Conservation (phyloP, 441 rosid genomes). For the Eutrema salsugineum region DNA sequence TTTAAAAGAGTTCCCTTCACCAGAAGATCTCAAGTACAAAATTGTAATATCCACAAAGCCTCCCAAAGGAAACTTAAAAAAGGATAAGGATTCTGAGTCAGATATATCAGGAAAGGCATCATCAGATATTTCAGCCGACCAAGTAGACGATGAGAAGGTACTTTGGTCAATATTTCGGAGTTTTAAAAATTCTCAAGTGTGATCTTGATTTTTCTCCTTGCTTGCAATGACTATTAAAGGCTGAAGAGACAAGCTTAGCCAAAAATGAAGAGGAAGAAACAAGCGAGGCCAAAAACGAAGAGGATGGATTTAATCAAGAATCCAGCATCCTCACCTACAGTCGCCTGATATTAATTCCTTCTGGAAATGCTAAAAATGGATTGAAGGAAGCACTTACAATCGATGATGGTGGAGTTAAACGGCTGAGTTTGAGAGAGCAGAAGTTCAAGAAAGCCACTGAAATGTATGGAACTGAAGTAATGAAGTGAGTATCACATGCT, state of each 20-base stretch:
- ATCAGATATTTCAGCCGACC: slow-evolving; percentile 19
- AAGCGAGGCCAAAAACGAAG: slow-evolving; percentile 39
- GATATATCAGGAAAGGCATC: slow-evolving; percentile 25
- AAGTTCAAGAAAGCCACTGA: slow-evolving; percentile 60
- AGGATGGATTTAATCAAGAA: slow-evolving; percentile 37
- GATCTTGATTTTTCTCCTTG: background rate
- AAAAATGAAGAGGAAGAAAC: slow-evolving; percentile 37
- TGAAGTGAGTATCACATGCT: slow-evolving; percentile 42
- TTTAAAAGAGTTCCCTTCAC: slow-evolving; percentile 63
- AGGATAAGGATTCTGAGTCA: slow-evolving; percentile 23
- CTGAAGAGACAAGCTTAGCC: slow-evolving; percentile 31
- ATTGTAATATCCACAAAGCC: slow-evolving; percentile 77
- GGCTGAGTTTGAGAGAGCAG: slow-evolving; percentile 79
- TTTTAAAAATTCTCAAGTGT: background rate
- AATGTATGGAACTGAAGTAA: slow-evolving; percentile 43
- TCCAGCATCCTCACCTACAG: slow-evolving; percentile 33
- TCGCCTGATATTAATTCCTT: slow-evolving; percentile 64
- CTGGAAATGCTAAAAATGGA: slow-evolving; percentile 64
- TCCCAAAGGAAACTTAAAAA: slow-evolving; percentile 43
- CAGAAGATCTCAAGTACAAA: slow-evolving; percentile 55
- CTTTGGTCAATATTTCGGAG: background rate
- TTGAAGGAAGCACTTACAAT: slow-evolving; percentile 36
- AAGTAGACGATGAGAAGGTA: slow-evolving; percentile 32
- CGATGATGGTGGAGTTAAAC: slow-evolving; percentile 41
- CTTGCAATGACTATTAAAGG: slow-evolving; percentile 6